Evolutionary conservation across 208 protist species (phyloP), one percentile per base, ranked within the genome.

Genomic region (Leishmania aethiopica): DNA sequence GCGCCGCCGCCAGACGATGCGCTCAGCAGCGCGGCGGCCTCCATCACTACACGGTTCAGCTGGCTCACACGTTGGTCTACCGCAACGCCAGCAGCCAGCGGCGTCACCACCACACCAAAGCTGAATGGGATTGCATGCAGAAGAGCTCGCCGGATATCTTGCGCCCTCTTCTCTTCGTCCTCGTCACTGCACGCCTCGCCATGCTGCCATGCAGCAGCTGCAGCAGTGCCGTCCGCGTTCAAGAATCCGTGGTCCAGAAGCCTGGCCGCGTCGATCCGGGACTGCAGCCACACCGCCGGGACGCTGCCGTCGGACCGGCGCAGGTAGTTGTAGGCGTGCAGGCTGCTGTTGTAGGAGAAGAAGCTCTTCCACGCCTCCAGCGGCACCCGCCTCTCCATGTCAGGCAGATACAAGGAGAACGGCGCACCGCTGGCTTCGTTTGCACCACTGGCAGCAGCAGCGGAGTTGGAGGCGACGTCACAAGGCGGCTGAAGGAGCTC

Each of bases 281-380:
- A 75, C 79, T 88, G 62, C 64, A 91, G 82, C 88, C 90, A 92
- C 75, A 96, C 81, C 60, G 90, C 89, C 3, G 88, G 67, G 28
- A 81, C 55, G 25, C 78, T 80, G 35, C 88, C 93, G 62, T 96
- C 93, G 10, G 93, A 96, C 47, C 88, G 85, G 64, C 91, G 86
- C 13, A 91, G 89, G 78, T 92, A 93, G 86, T 93, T 93, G 78
- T 93, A 94, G 11, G 86, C 93, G 81, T 95, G 92, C 70, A 94
- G 82, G 15, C 89, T 92, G n/a, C 91, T 90, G 86, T 95, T 95
- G 82, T 90, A 69, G 40, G 73, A 77, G 76, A 90, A 96, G 81
- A 88, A 95, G n/a, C 55, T 40, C 28, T 79, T 74, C 79, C 78
- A 79, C 42, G 64, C 78, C 19, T 73, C 71, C 42, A 86, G 62